Percentiles rank a stretch among this genome's conserved stretches.
Evolutionary conservation across 2,329 filamentous ascomycete species (phyloP).

Genomic region (Cryphonectria nitschkei): DNA sequence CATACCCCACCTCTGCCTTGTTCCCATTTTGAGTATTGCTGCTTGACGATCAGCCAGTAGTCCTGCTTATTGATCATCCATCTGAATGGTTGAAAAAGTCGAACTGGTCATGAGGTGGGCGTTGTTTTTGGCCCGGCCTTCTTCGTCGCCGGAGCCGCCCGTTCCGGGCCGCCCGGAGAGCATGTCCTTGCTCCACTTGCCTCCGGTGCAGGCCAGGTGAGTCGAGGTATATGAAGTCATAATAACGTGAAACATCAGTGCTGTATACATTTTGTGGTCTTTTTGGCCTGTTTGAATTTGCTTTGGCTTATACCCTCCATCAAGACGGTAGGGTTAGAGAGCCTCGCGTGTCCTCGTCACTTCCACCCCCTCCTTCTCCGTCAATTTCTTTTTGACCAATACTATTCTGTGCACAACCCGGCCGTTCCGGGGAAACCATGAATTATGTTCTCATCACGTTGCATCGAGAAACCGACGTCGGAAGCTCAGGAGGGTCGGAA

Average conservation of each 20-base stretch:
- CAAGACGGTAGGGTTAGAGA: not conserved
- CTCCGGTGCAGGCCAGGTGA: not conserved
- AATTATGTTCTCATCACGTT: not conserved
- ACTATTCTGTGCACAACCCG: not conserved
- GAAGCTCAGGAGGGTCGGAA: not conserved
- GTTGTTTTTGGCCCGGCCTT: constrained; percentile 3
- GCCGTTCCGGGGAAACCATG: not conserved
- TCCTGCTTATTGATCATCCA: not conserved
- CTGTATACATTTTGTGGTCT: not conserved
- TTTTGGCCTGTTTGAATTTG: not conserved
- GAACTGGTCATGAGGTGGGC: constrained; percentile 3
- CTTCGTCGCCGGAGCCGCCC: constrained; percentile 1
- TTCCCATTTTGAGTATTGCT: not conserved
- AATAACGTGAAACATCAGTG: constrained; percentile 19
- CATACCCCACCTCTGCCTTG: not conserved
- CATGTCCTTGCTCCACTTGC: not conserved
- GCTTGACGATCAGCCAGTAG: not conserved
- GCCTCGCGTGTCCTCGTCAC: not conserved
- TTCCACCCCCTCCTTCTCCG: not conserved
- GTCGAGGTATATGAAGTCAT: constrained; percentile 21
- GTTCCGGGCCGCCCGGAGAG: constrained; percentile 16
- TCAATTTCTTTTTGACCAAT: not conserved
- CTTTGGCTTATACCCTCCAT: not conserved
- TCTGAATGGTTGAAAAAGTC: not conserved
- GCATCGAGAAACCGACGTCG: constrained; percentile 1